Percentiles rank a stretch among this genome's conserved stretches.
phyloP scores from a whole-genome alignment of 108 stramenopile species.

The Cyclostephanos invisitatus region DNA sequence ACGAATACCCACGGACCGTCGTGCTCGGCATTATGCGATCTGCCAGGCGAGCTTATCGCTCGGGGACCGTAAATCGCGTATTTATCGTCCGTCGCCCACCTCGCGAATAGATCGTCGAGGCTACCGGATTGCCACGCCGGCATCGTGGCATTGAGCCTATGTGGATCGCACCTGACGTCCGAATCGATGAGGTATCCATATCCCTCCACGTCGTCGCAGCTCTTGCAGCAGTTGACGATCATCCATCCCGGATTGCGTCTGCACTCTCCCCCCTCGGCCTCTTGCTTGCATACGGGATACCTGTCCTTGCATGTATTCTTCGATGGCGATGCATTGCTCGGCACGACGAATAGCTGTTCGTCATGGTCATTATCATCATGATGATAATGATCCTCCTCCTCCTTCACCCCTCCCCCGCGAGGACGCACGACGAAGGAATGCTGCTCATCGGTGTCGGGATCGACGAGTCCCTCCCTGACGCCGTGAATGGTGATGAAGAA shows the following conservation, averaged over 20 bases:
- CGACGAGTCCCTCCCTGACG: constrained; percentile 42
- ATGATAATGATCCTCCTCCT: not conserved
- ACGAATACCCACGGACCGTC: constrained; percentile 63
- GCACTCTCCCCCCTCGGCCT: constrained; percentile 60
- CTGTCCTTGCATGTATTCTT: constrained; percentile 42
- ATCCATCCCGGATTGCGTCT: constrained; percentile 63
- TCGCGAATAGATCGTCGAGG: constrained; percentile 37
- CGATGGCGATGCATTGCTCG: constrained; percentile 29
- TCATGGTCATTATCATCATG: not conserved
- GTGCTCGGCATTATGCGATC: constrained; percentile 23
- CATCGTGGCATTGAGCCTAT: constrained; percentile 38
- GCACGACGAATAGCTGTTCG: constrained; percentile 25
- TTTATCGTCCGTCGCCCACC: constrained; percentile 34
- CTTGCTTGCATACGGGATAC: constrained; percentile 44
- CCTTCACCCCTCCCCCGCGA: not conserved
- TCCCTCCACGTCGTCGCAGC: constrained; percentile 52
- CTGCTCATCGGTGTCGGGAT: constrained; percentile 43
- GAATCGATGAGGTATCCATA: constrained; percentile 32
- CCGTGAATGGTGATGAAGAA: constrained; percentile 50
- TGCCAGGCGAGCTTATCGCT: constrained; percentile 32
- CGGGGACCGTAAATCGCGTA: constrained; percentile 28
- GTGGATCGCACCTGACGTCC: constrained; percentile 35
- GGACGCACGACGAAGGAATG: constrained; percentile 18
- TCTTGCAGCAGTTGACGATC: constrained; percentile 60
- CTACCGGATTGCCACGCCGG: constrained; percentile 38